phyloP scores from a whole-genome alignment of 2,329 filamentous ascomycete genomes.

The Aureobasidium melanogenum region DNA sequence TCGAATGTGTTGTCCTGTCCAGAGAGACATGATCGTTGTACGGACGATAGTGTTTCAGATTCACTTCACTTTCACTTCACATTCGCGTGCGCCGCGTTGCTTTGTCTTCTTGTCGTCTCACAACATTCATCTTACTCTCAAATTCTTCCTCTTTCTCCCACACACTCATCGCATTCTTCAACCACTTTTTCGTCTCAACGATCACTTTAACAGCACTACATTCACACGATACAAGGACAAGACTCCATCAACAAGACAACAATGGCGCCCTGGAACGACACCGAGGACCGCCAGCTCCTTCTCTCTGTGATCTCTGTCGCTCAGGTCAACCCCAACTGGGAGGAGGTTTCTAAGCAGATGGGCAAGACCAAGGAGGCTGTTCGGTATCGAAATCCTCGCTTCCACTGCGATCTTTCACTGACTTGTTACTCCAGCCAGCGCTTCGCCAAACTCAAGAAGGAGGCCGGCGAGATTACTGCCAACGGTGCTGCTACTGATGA shows the following conservation, averaged over 20 bases:
- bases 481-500: background rate
- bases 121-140: background rate
- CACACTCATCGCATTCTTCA: background rate
- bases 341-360: background rate
- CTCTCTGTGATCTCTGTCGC: background rate
- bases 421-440: conserved; percentile 4
- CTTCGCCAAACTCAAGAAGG: conserved; percentile 10
- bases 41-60: background rate
- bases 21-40: background rate
- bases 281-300: conserved; percentile 5
- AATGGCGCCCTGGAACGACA: background rate
- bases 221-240: background rate
- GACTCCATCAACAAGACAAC: background rate
- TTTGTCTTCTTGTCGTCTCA: background rate
- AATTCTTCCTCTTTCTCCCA: background rate
- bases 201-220: too few species aligned
- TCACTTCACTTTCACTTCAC: background rate
- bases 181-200: background rate
- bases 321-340: background rate
- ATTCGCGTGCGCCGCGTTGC: background rate
- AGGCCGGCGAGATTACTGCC: background rate
- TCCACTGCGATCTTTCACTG: background rate
- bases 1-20: background rate
- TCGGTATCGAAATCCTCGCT: background rate
- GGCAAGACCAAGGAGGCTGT: conserved; percentile 1